Base-by-base conservation (phyloP, 2,329 filamentous ascomycete genomes). In the Fusarium mexicanum region DNA sequence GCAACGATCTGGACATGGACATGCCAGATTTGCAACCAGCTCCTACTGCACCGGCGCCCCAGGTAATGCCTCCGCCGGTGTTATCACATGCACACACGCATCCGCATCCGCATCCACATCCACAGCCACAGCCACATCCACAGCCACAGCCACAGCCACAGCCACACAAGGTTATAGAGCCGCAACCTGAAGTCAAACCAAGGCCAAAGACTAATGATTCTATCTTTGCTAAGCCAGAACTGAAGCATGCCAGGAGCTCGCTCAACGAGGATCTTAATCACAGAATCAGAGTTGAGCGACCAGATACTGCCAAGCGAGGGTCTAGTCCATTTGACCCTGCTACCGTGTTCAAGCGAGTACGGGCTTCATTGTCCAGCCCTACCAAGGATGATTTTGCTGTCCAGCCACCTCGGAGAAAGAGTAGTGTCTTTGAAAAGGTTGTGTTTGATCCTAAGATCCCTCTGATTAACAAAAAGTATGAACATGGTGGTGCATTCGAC, bases 201-300 rank as follows among this genome's bases (percentile, higher is more conserved):
- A 74, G 75, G n/a, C 53, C 62, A 3, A 74, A 76, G n/a, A 61
- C 68, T 20, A 78, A 82, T n/a, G 71, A 77, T 31, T 76, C 67
- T 29, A 84, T 87, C 9, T 91, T 91, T 74, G 84, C 88, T n/a
- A 91, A 90, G 69, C 89, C 89, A 5, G 88, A 91, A 72, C 79
- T 91, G 41, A 87, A 86, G 69, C 88, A 91, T 80, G 88, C 89
- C 4, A 84, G 89, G 70, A 90, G 88, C 77, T 86, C 84, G 20
- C 79, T 88, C 35, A 82, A 80, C 35, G 87, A 87, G 22, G 85
- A 86, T 44, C 35, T 77, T 44, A 66, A 77, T 71, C 71, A 80
- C 65, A 72, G 80, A 59, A 77, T 81, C 53, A 72, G 80, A 68
- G 79, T 79, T 43, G 79, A 79, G 58, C 78, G 77, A 71, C 69